phyloP scores from a whole-genome alignment of 148 eudicot species.

The Rhododendron mucronatum region DNA sequence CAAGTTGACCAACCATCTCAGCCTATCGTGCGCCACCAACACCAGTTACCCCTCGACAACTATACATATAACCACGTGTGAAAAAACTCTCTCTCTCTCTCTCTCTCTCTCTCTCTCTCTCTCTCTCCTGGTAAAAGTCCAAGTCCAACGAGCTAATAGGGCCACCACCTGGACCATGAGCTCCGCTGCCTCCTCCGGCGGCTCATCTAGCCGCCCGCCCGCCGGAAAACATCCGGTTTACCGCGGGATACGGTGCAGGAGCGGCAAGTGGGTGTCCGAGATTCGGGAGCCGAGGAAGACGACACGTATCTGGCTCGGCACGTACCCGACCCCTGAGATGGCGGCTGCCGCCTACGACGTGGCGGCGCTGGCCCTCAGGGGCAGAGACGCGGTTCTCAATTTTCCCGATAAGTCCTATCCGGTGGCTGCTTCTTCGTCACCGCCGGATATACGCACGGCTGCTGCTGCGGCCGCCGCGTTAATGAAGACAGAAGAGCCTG shows the following conservation, averaged over 20 bases:
- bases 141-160: background rate
- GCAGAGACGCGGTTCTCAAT: conserved; percentile 23
- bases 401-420: conserved; percentile 21
- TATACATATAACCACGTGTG: background rate
- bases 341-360: conserved; percentile 48
- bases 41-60: background rate
- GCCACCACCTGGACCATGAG: background rate
- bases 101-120: background rate
- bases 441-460: conserved; percentile 23
- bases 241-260: conserved; percentile 34
- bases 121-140: background rate
- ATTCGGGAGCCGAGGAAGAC: conserved; percentile 43
- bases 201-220: background rate
- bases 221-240: conserved; percentile 25
- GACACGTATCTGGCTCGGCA: conserved; percentile 48
- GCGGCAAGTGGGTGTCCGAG: conserved; percentile 53
- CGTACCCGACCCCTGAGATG: conserved; percentile 38
- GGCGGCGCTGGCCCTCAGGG: conserved; percentile 37
- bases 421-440: conserved; percentile 20
- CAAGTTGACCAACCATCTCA: background rate
- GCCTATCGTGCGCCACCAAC: background rate
- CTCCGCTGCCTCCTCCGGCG: background rate
- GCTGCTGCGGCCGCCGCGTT: conserved; percentile 14
- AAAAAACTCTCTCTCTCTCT: background rate
- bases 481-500: background rate